A percentile compares a stretch with the other conserved stretches of the same genome.
phyloP scores from a whole-genome alignment of 2,329 filamentous ascomycete genomes.

The Coniochaeta sp. region DNA sequence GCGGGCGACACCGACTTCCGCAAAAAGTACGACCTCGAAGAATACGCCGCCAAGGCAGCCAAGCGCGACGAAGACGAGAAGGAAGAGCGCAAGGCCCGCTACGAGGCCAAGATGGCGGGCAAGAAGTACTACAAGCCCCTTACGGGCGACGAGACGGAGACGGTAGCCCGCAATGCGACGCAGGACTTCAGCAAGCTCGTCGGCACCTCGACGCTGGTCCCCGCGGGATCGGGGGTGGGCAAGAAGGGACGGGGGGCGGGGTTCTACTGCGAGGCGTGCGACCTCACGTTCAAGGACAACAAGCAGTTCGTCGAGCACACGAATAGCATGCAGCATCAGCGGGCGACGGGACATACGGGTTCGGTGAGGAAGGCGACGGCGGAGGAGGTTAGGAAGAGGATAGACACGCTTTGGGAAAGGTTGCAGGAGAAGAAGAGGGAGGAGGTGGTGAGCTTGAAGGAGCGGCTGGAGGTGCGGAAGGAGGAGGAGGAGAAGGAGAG shows the following conservation, averaged over 20 bases:
- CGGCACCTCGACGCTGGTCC: slow-evolving; percentile 82
- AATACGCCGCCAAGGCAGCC: slow-evolving; percentile 79
- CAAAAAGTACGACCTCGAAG: slow-evolving; percentile 83
- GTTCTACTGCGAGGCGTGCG: slow-evolving; percentile 90
- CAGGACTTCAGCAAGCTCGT: slow-evolving; percentile 82
- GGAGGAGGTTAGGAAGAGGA: slow-evolving; percentile 70
- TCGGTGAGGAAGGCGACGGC: slow-evolving; percentile 73
- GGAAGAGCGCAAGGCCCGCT: slow-evolving; percentile 82
- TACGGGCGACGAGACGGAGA: slow-evolving; percentile 62
- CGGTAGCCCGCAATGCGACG: slow-evolving; percentile 62
- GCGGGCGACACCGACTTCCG: slow-evolving; percentile 74
- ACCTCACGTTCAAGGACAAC: slow-evolving; percentile 96
- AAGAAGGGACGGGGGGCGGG: slow-evolving; percentile 80
- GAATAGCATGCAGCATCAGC: slow-evolving; percentile 87
- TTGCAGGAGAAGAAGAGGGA: slow-evolving; percentile 57
- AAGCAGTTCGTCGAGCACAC: slow-evolving; percentile 89
- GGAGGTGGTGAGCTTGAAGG: slow-evolving; percentile 56
- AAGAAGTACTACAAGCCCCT: slow-evolving; percentile 79
- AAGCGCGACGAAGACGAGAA: slow-evolving; percentile 71
- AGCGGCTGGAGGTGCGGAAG: slow-evolving; percentile 60
- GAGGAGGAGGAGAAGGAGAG: slow-evolving; percentile 62
- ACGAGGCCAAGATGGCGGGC: slow-evolving; percentile 85
- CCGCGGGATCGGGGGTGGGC: slow-evolving; percentile 73
- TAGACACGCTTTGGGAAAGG: slow-evolving; percentile 64
- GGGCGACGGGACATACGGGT: slow-evolving; percentile 80